A percentile compares a stretch with the other conserved stretches of the same genome.
phyloP scores from a whole-genome alignment of 1,139 yeast species.

The Nadsonia starkeyi-henricii region DNA sequence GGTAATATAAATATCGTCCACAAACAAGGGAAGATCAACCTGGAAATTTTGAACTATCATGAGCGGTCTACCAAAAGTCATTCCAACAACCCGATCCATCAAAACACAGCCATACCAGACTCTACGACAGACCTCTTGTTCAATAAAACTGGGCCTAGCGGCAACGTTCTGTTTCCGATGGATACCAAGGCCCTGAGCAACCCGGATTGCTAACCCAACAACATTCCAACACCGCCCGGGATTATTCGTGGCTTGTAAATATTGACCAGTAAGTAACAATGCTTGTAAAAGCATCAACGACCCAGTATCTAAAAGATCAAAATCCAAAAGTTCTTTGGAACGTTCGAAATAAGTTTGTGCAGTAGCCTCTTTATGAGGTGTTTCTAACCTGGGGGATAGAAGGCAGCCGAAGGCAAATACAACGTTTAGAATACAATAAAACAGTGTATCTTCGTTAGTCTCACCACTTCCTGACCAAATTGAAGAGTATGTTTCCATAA shows the following conservation, averaged over 20 bases:
- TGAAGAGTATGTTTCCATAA: conserved; percentile 8
- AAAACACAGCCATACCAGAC: conserved; percentile 14
- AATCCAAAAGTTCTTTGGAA: conserved; percentile 10
- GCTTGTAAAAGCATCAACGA: conserved; percentile 13
- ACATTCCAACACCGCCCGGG: conserved; percentile 13
- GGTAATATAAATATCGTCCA: conserved; percentile 12
- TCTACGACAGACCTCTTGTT: conserved; percentile 13
- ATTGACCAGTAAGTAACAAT: conserved; percentile 12
- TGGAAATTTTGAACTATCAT: conserved; percentile 9
- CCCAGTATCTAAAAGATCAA: conserved; percentile 9
- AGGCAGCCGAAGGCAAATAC: conserved; percentile 14
- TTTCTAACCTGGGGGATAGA: conserved; percentile 9
- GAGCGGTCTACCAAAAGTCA: conserved; percentile 14
- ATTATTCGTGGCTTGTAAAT: conserved; percentile 12
- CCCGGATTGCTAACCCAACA: conserved; percentile 13
- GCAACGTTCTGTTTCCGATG: conserved; percentile 11
- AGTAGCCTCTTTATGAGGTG: conserved; percentile 5
- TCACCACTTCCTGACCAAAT: conserved; percentile 7
- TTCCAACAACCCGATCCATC: conserved; percentile 12
- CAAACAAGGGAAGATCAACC: conserved; percentile 9
- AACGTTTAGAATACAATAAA: conserved; percentile 12
- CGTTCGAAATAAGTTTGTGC: conserved; percentile 11
- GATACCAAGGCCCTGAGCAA: conserved; percentile 15
- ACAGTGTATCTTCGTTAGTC: conserved; percentile 6
- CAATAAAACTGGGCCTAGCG: conserved; percentile 9